Conservation (phyloP, 2,329 filamentous ascomycete species). For the Ilyonectria mors-panacis region DNA sequence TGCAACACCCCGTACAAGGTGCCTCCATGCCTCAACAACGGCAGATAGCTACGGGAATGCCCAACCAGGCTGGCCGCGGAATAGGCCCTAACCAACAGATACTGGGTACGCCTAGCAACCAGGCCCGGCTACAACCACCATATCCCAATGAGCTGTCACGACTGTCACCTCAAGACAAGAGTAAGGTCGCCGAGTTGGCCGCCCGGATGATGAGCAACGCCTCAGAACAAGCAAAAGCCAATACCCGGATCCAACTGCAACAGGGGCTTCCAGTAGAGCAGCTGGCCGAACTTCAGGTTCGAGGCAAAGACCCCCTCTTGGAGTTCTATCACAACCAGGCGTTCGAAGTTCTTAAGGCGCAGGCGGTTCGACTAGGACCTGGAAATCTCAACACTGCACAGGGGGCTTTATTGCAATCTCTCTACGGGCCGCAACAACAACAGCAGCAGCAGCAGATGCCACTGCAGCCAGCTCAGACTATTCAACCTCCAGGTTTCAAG, state of each 20-base stretch:
- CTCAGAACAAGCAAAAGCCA: constrained; percentile 61
- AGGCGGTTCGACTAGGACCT: constrained; percentile 50
- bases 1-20: constrained; percentile 72
- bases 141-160: constrained; percentile 55
- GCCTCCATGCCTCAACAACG: constrained; percentile 63
- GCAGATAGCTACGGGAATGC: constrained; percentile 54
- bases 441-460: constrained; percentile 56
- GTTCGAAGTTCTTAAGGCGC: constrained; percentile 52
- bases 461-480: constrained; percentile 51
- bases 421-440: constrained; percentile 53
- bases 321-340: constrained; percentile 66
- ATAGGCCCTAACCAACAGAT: constrained; percentile 61
- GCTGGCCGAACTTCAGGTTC: constrained; percentile 59
- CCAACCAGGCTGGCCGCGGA: constrained; percentile 55
- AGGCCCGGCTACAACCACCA: constrained; percentile 49
- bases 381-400: constrained; percentile 54
- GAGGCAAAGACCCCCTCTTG: constrained; percentile 65
- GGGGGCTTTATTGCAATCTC: constrained; percentile 58
- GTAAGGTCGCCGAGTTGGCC: constrained; percentile 63
- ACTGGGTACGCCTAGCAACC: constrained; percentile 55
- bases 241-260: constrained; percentile 49
- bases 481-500: too few relatives aligned
- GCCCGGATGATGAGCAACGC: constrained; percentile 56
- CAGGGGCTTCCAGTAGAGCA: constrained; percentile 60
- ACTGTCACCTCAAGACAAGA: constrained; percentile 60